Percentiles rank a stretch among this genome's conserved stretches.
Conservation (phyloP, 352 stramenopile genomes). For the Plasmopara viticola region DNA sequence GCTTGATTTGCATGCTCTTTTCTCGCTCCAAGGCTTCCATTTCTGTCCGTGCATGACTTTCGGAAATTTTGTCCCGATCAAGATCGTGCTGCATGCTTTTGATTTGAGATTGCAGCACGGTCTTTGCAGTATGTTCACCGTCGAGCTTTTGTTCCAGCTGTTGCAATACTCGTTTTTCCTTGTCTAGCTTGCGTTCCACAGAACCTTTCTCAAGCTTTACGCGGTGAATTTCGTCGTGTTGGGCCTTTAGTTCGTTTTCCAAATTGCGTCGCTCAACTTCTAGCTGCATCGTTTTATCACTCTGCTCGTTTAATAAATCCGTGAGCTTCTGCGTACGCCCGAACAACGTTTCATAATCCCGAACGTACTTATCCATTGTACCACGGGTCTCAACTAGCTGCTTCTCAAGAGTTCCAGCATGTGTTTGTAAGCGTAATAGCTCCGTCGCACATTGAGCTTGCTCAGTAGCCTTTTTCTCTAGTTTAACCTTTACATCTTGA, state of each 20-base stretch:
- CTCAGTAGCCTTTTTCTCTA: conserved; percentile 82
- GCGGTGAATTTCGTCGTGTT: conserved; percentile 77
- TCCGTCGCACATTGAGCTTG: conserved; percentile 41
- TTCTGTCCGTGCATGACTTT: conserved; percentile 65
- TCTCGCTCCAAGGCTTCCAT: conserved; percentile 84
- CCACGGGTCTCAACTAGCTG: conserved; percentile 60
- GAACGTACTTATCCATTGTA: conserved; percentile 92
- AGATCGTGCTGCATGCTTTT: conserved; percentile 79
- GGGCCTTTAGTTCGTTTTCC: conserved; percentile 82
- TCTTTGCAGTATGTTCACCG: conserved; percentile 79
- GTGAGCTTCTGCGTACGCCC: conserved; percentile 88
- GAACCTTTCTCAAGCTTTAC: conserved; percentile 86
- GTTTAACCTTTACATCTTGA: conserved; percentile 82
- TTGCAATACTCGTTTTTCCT: conserved; percentile 78
- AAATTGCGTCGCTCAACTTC: conserved; percentile 74
- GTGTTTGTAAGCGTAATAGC: conserved; percentile 55
- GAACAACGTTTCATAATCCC: conserved; percentile 91
- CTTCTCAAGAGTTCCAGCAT: conserved; percentile 83
- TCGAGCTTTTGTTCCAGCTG: conserved; percentile 90
- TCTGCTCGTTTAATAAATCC: conserved; percentile 91
- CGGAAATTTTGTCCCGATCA: conserved; percentile 71
- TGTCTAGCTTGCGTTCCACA: conserved; percentile 86
- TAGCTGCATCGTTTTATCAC: conserved; percentile 78
- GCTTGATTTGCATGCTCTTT: conserved; percentile 79
- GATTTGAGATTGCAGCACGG: conserved; percentile 77